Percentiles rank a stretch among this genome's conserved stretches.
phyloP scores from a whole-genome alignment of 495 filamentous ascomycete species.

The Penicillium coffeae region DNA sequence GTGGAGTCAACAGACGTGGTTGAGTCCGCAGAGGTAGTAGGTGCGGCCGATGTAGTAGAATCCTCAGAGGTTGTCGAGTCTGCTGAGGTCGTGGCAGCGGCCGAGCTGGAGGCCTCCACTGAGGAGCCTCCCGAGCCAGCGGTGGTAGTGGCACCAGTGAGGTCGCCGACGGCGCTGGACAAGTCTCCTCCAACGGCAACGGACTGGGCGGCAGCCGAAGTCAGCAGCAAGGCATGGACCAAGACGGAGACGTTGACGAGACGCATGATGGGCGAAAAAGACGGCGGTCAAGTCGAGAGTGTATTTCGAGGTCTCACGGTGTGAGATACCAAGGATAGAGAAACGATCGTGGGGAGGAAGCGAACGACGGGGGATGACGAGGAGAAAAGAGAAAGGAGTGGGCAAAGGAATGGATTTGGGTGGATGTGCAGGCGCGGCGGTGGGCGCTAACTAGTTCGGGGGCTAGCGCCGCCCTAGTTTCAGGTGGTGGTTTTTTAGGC shows the following conservation, averaged over 20 bases:
- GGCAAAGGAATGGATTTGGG: constrained; percentile 2
- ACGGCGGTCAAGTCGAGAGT: too few species aligned
- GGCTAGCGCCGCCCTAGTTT: constrained; percentile 15
- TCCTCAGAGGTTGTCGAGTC: constrained; percentile 2
- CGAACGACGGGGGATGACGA: constrained; percentile 7
- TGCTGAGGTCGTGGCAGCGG: constrained; percentile 16
- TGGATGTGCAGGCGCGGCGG: neutral
- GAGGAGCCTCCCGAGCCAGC: too few species aligned
- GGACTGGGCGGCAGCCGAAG: constrained; percentile 34
- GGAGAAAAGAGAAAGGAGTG: constrained; percentile 15
- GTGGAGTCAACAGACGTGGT: constrained; percentile 17
- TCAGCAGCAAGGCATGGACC: constrained; percentile 37
- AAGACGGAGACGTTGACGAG: constrained; percentile 34
- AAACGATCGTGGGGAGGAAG: constrained; percentile 15
- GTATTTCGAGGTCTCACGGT: too few species aligned
- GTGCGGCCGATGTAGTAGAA: constrained; percentile 4
- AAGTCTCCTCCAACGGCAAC: constrained; percentile 31
- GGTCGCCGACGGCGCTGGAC: constrained; percentile 17
- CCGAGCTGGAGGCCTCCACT: too few species aligned
- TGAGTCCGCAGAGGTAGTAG: constrained; percentile 4
- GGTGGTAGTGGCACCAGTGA: constrained; percentile 15
- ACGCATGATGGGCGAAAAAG: constrained; percentile 32
- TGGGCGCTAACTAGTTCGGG: constrained; percentile 12
- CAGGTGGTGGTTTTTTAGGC: constrained; percentile 2
- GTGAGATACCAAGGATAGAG: too few species aligned